Conservation (phyloP, 495 filamentous ascomycete species). For the Podospora sp. region DNA sequence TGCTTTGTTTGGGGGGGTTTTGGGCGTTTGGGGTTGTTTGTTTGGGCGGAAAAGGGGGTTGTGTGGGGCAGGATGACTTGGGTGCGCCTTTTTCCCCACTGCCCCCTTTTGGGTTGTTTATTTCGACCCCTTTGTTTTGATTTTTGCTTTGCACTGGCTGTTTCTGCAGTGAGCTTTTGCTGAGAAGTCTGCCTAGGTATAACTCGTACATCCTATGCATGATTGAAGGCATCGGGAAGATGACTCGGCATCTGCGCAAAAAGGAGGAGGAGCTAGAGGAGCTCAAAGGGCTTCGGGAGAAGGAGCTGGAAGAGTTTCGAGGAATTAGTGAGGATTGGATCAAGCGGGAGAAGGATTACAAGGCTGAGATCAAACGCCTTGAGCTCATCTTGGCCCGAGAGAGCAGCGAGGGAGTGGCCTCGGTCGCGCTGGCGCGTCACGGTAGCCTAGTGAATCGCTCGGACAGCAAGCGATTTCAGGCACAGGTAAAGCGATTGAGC, state of each 20-base stretch:
- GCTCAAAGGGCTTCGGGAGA: constrained; percentile 37
- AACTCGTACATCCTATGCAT: constrained; percentile 46
- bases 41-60: not conserved
- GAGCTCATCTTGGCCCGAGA: constrained; percentile 50
- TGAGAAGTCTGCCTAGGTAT: constrained; percentile 34
- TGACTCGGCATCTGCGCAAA: constrained; percentile 24
- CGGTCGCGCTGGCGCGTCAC: constrained; percentile 48
- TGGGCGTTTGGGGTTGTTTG: not conserved
- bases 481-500: constrained; percentile 35
- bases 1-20: not conserved
- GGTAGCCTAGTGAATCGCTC: constrained; percentile 46
- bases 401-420: constrained; percentile 50
- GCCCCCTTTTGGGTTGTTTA: not conserved
- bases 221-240: constrained; percentile 42
- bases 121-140: not conserved
- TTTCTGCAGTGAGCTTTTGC: not conserved
- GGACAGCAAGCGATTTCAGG: constrained; percentile 37
- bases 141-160: not conserved
- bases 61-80: not conserved
- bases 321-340: constrained; percentile 47
- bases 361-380: constrained; percentile 51
- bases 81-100: not conserved
- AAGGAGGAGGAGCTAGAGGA: constrained; percentile 31
- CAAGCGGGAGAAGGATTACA: constrained; percentile 44
- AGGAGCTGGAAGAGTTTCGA: constrained; percentile 44